These are phyloP conservation scores for Gloeostereum incarnatum DNA, from an alignment of 768 basidiomycete species.

Conservation along the genomic window DNA sequence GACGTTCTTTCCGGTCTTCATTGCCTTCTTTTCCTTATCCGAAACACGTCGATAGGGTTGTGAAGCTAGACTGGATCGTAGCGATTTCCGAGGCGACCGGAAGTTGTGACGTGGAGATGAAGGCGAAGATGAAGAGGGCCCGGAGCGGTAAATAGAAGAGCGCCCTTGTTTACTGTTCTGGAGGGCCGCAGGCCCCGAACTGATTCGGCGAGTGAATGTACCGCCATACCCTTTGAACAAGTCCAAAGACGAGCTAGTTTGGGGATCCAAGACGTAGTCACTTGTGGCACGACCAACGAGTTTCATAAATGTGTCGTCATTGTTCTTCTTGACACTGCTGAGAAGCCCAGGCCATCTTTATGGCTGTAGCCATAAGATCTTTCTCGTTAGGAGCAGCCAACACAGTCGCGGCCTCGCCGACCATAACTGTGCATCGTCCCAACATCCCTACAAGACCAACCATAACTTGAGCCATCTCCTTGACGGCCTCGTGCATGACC, in stretches of 20 bases:
- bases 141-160: slow-evolving; percentile 29
- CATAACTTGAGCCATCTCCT: slow-evolving; percentile 55
- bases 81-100: slow-evolving; percentile 62
- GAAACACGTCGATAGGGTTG: slow-evolving; percentile 57
- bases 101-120: slow-evolving; percentile 42
- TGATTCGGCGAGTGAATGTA: slow-evolving; percentile 37
- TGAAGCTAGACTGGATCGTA: slow-evolving; percentile 52
- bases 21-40: slow-evolving; percentile 49
- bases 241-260: slow-evolving; percentile 27
- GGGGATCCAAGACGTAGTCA: slow-evolving; percentile 34
- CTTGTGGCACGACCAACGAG: slow-evolving; percentile 63
- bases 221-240: slow-evolving; percentile 42
- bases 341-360: slow-evolving; percentile 43
- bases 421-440: slow-evolving; percentile 65
- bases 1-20: slow-evolving; percentile 60
- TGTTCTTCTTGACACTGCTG: slow-evolving; percentile 48
- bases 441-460: slow-evolving; percentile 74
- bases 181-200: slow-evolving; percentile 38
- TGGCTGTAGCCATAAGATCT: slow-evolving; percentile 29
- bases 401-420: slow-evolving; percentile 45
- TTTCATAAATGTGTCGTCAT: slow-evolving; percentile 58
- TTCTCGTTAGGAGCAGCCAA: slow-evolving; percentile 21
- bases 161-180: slow-evolving; percentile 22
- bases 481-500: slow-evolving; percentile 51
- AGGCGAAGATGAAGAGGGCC: slow-evolving; percentile 34